These are phyloP conservation scores for Hypholoma fasciculare DNA, from an alignment of 768 basidiomycete genomes.

Conservation along the genomic window DNA sequence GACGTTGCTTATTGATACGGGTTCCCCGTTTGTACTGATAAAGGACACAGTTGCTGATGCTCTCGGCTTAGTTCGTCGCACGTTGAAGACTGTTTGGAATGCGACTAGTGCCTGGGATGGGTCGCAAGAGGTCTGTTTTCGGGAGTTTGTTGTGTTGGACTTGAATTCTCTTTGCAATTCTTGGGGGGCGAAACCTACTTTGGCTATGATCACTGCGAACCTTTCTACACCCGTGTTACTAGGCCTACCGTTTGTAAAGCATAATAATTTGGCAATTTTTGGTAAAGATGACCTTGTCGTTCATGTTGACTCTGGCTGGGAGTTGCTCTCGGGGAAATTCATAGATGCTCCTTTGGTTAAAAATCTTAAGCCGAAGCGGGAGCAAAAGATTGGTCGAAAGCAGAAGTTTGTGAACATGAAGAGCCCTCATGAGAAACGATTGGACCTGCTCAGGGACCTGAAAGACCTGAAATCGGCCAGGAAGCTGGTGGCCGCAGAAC, in stretches of 20 bases:
- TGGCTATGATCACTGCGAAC: slow-evolving; percentile 15
- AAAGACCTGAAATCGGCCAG: background rate
- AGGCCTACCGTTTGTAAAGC: slow-evolving; percentile 30
- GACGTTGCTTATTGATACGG: background rate
- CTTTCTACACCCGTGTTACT: slow-evolving; percentile 30
- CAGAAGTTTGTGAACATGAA: too few relatives aligned
- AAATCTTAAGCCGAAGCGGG: too few relatives aligned
- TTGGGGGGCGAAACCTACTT: slow-evolving; percentile 14
- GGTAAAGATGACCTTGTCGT: slow-evolving; percentile 12
- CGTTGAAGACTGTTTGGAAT: background rate
- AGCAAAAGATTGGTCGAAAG: too few relatives aligned
- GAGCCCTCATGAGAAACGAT: too few relatives aligned
- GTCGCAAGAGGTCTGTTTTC: too few relatives aligned
- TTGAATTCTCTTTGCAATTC: slow-evolving; percentile 14
- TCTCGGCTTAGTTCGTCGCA: background rate
- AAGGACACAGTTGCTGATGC: background rate
- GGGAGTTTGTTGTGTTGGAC: slow-evolving; percentile 14
- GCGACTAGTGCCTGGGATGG: background rate
- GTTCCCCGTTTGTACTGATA: background rate
- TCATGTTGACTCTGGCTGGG: slow-evolving; percentile 8
- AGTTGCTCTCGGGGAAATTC: slow-evolving; percentile 1
- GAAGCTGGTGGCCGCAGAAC: background rate
- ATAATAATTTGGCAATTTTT: slow-evolving; percentile 35
- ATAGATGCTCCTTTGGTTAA: background rate
- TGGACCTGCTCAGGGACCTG: too few relatives aligned